A percentile compares a stretch with the other conserved stretches of the same genome.
These are phyloP conservation scores for Acanthamoeba culbertsoni DNA, from an alignment of 208 protist species.

Conservation along the genomic window DNA sequence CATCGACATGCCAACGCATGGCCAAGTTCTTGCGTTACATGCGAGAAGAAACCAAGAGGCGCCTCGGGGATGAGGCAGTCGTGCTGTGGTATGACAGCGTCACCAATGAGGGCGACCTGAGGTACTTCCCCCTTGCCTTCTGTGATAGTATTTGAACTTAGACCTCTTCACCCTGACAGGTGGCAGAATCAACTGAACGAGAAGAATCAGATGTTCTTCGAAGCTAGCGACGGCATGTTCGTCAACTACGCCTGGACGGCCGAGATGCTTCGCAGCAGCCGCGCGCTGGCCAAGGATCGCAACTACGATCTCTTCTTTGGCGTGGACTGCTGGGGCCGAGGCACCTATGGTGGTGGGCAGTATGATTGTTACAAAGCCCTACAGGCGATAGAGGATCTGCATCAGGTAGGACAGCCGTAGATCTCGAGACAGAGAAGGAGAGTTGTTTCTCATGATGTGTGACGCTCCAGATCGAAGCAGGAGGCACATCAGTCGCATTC, in stretches of 20 bases:
- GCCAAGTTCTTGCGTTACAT: slow-evolving; percentile 55
- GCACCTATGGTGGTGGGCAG: slow-evolving; percentile 83
- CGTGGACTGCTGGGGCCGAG: slow-evolving; percentile 88
- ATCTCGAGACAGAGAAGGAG: background rate
- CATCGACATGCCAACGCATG: background rate
- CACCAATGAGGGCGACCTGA: slow-evolving; percentile 78
- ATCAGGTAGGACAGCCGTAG: background rate
- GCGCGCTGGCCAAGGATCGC: slow-evolving; percentile 14
- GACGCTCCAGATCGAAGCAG: background rate
- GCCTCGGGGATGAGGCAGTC: background rate
- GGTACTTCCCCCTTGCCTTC: background rate
- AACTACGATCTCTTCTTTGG: slow-evolving; percentile 84
- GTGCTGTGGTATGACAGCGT: slow-evolving; percentile 92
- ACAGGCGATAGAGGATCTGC: slow-evolving; percentile 20
- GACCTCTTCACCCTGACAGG: background rate
- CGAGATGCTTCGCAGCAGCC: background rate
- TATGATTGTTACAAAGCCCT: slow-evolving; percentile 83
- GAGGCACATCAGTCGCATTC: slow-evolving; percentile 83
- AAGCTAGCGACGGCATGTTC: slow-evolving; percentile 87
- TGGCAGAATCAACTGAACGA: slow-evolving; percentile 88
- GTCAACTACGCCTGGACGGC: slow-evolving; percentile 84
- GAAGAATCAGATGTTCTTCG: slow-evolving; percentile 88
- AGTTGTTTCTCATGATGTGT: background rate
- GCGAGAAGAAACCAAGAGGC: background rate
- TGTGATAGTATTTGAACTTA: background rate